Evolutionary conservation across 1,284 basidiomycete genomes (phyloP), one percentile per base, ranked within the genome.

Genomic region (Lignosus rhinocerotis): DNA sequence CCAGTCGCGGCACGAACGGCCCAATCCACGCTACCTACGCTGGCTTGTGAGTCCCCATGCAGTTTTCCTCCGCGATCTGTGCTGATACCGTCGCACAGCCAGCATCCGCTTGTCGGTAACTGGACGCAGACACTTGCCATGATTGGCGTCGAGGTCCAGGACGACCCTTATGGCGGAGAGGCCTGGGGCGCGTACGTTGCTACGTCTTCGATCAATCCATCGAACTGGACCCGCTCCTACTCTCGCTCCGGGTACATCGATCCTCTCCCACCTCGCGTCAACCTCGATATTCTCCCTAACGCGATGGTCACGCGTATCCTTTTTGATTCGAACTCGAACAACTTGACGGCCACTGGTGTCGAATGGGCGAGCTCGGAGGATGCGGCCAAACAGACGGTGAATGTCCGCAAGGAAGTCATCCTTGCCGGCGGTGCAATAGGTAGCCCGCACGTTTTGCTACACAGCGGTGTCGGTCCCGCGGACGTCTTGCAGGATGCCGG

Each of bases 161-260:
- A 71, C 1, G 80, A 86, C 60, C 75, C 83, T 0, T 75, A 81
- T 57, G 74, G 74, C 38, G 85, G 86, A 59, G 67, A 78, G 16
- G 74, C 73, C 63, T 77, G 75, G 72, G 82, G 85, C 46, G 76
- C 77, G 0, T 87, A 79, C 66, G 75, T 91, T 61, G 82, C 86
- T 0, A 82, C 85, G 0, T 85, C 82, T 12, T 78, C 82, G 34
- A 84, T 92, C 71, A 86, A 90, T 72, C 81, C 83, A 0, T 47
- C 70, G 34, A 90, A 86, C 78, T 82, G 83, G 78, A 84, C 84
- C 1, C 81, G 90, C 42, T 88, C 85, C 9, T 86, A 88, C 73
- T 79, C 88, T 6, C 81, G 85, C 55, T 80, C 82, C 1, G 88
- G 82, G 1, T 92, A 92, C 76, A 83, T 91, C 66, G 86, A 88